Evolutionary conservation across 2,329 filamentous ascomycete species (phyloP), one percentile per base, ranked within the genome.

Genomic region (Cercospora nicotianae): DNA sequence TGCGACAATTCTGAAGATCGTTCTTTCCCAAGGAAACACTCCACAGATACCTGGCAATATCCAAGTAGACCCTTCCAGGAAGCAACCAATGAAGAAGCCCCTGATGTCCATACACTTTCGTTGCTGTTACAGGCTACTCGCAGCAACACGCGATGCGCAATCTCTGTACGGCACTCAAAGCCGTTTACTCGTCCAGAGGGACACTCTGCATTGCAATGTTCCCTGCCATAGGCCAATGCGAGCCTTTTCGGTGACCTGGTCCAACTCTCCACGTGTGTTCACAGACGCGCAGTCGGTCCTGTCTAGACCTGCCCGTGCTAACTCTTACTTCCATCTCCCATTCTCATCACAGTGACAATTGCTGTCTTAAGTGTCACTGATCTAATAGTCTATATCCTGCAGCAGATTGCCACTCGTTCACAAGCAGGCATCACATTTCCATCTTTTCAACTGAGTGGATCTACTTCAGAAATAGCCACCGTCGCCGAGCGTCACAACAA

Each of bases 11-110:
- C 20, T 62, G 60, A 62, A 62, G 16, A 62, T 62, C 61, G 48
- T 63, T 18, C 48, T 63, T 57, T 36, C 48, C 20, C 39, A 28
- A 23, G 36, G n/a, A n/a, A 6, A 9, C 9, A 33, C 23, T 16
- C 48, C 48, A 30, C 18, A n/a, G 26, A 51, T 16, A 57, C 61
- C 61, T 57, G 61, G 61, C 42, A 42, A 48, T 48, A 20, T 48
- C n/a, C 18, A 57, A 18, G 28, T 20, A 36, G 45, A 33, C 61
- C 48, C 28, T 55, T 9, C 28, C 31, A 16, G 30, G 16, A 64
- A 33, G 8, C 16, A 31, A 16, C 61, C 61, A 64, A 58, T 64
- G 30, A 23, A 58, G 28, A 64, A 7, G 4, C 23, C 20, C 28
- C 31, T 64, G 48, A 16, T 6, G 13, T 18, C 53, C 30, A 59